These are phyloP conservation scores for Rhynchosporium secalis DNA, from an alignment of 2,329 filamentous ascomycete genomes.

Conservation along the genomic window DNA sequence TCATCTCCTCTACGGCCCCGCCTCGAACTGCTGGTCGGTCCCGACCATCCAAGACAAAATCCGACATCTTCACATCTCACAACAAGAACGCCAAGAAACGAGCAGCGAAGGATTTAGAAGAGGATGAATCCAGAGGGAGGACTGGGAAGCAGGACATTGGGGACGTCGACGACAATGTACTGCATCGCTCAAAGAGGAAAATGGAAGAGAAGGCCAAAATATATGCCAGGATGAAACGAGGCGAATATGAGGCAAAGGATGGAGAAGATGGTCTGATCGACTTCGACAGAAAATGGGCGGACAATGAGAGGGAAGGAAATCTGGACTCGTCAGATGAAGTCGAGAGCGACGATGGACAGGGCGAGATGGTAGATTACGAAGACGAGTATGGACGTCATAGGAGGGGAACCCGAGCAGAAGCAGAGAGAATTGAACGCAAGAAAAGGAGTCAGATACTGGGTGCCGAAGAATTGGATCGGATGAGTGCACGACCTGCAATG, in stretches of 20 bases:
- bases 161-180: constrained; percentile 54
- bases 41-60: constrained; percentile 58
- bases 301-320: constrained; percentile 50
- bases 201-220: constrained; percentile 89
- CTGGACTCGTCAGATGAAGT: constrained; percentile 54
- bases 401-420: constrained; percentile 68
- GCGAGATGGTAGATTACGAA: constrained; percentile 76
- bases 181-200: constrained; percentile 68
- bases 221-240: constrained; percentile 87
- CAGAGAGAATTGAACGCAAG: constrained; percentile 60
- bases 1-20: constrained; percentile 63
- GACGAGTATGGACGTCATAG: constrained; percentile 92
- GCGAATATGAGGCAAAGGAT: constrained; percentile 66
- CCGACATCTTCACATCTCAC: constrained; percentile 67
- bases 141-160: constrained; percentile 65
- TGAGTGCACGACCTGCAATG: constrained; percentile 65
- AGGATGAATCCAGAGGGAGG: constrained; percentile 50
- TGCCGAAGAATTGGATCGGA: constrained; percentile 63
- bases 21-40: constrained; percentile 48
- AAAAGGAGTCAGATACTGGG: constrained; percentile 53
- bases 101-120: constrained; percentile 56
- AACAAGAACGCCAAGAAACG: constrained; percentile 64
- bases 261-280: constrained; percentile 73
- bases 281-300: constrained; percentile 95
- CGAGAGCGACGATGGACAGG: constrained; percentile 54